Conservation (phyloP, 768 basidiomycete species). For the Termitomyces sp. region DNA sequence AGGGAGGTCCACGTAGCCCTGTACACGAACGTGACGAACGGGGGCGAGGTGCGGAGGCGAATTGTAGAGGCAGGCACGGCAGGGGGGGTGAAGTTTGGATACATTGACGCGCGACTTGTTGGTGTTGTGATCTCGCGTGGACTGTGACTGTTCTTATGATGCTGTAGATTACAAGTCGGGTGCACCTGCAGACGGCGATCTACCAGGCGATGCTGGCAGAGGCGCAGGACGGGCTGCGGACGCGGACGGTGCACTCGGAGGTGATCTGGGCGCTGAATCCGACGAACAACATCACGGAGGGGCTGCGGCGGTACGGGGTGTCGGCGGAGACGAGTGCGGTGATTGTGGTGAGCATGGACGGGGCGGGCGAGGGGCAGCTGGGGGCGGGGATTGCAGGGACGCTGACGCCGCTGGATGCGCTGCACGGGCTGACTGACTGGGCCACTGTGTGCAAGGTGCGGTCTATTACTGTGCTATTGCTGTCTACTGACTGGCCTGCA, state of each 20-base stretch:
- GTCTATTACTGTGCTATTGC: no score
- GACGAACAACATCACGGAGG: conserved; percentile 89
- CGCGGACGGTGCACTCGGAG: conserved; percentile 90
- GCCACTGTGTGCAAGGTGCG: conserved; percentile 65
- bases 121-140: conserved; percentile 30
- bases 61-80: conserved; percentile 73
- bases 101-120: conserved; percentile 84
- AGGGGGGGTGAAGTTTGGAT: conserved; percentile 84
- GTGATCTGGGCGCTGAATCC: conserved; percentile 86
- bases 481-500: conserved; percentile 20
- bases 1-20: conserved; percentile 58
- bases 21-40: conserved; percentile 66
- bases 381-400: conserved; percentile 55
- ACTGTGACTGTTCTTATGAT: neutral
- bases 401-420: conserved; percentile 42
- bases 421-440: conserved; percentile 65
- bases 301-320: conserved; percentile 82
- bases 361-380: conserved; percentile 49
- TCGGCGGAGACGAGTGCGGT: conserved; percentile 62
- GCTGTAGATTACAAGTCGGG: conserved; percentile 70
- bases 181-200: conserved; percentile 83
- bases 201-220: conserved; percentile 77
- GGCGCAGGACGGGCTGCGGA: conserved; percentile 56
- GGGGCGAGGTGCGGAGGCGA: conserved; percentile 53
- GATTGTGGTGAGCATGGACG: conserved; percentile 65